phyloP scores from a whole-genome alignment of 1,284 basidiomycete species.

The Xerocomus tenax region DNA sequence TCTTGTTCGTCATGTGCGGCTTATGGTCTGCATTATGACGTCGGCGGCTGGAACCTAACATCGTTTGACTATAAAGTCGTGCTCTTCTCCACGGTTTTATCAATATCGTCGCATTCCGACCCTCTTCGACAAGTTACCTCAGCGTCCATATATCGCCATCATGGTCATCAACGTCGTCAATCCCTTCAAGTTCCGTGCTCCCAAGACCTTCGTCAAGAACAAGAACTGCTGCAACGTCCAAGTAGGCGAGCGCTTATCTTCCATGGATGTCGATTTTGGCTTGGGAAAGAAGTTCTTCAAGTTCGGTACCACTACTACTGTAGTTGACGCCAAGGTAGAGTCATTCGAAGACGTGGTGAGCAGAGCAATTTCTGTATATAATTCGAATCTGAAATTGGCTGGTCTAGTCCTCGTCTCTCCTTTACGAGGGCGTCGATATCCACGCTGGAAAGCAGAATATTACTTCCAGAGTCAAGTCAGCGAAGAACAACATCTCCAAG shows the following conservation, averaged over 20 bases:
- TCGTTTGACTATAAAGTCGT: slow-evolving; percentile 9
- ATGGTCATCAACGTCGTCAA: slow-evolving; percentile 17
- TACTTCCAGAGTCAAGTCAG: slow-evolving; percentile 11
- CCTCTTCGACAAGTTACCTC: slow-evolving; percentile 4
- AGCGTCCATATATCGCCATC: slow-evolving; percentile 1
- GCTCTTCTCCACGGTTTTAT: neutral
- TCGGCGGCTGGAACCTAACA: slow-evolving; percentile 11
- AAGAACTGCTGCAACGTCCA: neutral
- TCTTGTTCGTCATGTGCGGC: slow-evolving; percentile 6
- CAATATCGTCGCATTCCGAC: slow-evolving; percentile 2
- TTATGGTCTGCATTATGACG: slow-evolving; percentile 12
- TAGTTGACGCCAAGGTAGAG: neutral
- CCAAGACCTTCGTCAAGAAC: slow-evolving; percentile 4
- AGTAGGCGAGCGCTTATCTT: neutral
- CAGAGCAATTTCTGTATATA: neutral
- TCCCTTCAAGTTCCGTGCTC: slow-evolving; percentile 13
- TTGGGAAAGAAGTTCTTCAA: slow-evolving; percentile 7
- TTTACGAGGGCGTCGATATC: neutral
- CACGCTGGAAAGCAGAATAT: slow-evolving; percentile 8
- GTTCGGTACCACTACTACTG: slow-evolving; percentile 6
- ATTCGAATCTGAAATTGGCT: neutral
- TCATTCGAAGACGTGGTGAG: slow-evolving; percentile 10
- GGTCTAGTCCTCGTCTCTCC: neutral
- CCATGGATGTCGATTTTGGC: neutral
- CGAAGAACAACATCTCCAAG: slow-evolving; percentile 16